Evolutionary conservation across 441 rosid genomes (phyloP), one percentile per base, ranked within the genome.

Genomic region (Gossypium davidsonii): DNA sequence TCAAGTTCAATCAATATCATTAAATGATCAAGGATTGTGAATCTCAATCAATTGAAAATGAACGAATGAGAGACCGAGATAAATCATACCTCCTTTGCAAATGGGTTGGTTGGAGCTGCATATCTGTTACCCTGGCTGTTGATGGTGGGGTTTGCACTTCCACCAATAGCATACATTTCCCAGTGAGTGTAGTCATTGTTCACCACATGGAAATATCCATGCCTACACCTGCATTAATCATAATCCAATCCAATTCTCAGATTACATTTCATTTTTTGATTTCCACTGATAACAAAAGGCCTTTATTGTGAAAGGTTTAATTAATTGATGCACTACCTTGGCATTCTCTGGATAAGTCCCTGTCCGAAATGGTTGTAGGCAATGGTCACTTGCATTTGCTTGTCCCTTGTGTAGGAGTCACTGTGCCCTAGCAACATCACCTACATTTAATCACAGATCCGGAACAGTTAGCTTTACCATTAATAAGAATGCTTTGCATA

Each of bases 181-280:
- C 61, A 57, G 61, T 57, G 98, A 68, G 98, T 93, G 78, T 93
- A 93, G 83, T 93, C 98, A 70, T 93, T 93, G 92, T 93, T 93
- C 72, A 93, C 97, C 42, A 93, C 97, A 69, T 93, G 98, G 90
- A 91, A 93, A 59, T 91, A 93, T 2, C 98, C 98, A 51, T 91
- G 97, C 81, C 98, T 85, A 67, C 98, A 93, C 81, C 98, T 93
- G 85, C 77, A 61, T 61, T 53, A 1, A 59, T 59, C 72, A 74
- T 60, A 26, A 53, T 60, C 59, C 53, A 25, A 52, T 52, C 17
- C 57, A 15, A 52, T 52, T 56, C 26, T 10, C 14, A 10, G 48
- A 42, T 10, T 42, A 42, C 48, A 42, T 42, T 42, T 42, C 12
- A 2, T 11, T 15, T 17, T 46, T 55, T 1, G 6, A 0, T 53